Percentiles rank a stretch among this genome's conserved stretches.
Conservation (phyloP, 192 early-diverging fungal genomes). For the Kappamyces sp. region DNA sequence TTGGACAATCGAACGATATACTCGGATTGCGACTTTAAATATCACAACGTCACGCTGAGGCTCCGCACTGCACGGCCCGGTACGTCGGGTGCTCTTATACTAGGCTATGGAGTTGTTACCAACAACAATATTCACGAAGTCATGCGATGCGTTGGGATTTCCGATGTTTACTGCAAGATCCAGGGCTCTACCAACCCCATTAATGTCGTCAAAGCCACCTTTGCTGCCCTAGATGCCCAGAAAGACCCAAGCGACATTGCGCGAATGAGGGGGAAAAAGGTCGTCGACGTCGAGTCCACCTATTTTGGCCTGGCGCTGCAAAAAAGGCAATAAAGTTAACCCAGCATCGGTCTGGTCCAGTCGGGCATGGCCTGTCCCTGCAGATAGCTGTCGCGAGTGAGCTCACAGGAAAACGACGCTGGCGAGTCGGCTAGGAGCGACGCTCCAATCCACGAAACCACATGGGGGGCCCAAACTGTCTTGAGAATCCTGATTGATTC, state of each 20-base stretch:
- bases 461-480: neutral
- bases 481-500: too few species aligned
- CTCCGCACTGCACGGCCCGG: conserved; percentile 81
- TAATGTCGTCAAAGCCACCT: conserved; percentile 97
- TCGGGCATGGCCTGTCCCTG: neutral
- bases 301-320: conserved; percentile 66
- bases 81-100: conserved; percentile 28
- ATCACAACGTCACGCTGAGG: conserved; percentile 74
- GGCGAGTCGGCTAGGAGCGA: neutral
- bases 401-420: too few species aligned
- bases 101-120: conserved; percentile 89
- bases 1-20: conserved; percentile 92
- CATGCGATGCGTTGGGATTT: conserved; percentile 86
- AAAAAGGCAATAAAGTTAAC: neutral
- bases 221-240: conserved; percentile 80
- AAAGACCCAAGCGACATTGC: conserved; percentile 81
- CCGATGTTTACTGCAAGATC: conserved; percentile 86
- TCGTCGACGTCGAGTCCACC: conserved; percentile 82
- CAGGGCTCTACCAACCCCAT: conserved; percentile 89
- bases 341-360: neutral
- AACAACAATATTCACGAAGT: conserved; percentile 94
- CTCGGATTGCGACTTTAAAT: conserved; percentile 82
- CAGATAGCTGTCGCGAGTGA: too few species aligned
- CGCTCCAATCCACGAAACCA: neutral
- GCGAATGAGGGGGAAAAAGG: conserved; percentile 72